Evolutionary conservation across 1,139 yeast species (phyloP), one percentile per base, ranked within the genome.

Genomic region (Pichia sp.): DNA sequence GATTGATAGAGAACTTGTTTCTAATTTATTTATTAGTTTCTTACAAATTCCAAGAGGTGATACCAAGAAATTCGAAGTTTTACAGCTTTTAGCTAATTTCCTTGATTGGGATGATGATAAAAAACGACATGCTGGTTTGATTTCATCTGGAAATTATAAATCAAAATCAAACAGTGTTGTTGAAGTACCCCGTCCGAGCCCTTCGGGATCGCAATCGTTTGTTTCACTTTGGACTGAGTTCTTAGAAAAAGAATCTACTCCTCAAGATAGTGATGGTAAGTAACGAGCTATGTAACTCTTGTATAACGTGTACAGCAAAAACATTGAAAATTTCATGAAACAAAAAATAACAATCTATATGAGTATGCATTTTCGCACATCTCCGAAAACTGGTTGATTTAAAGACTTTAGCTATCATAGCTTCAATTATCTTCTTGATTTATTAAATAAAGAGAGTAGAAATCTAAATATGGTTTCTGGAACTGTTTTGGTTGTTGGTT

Each of bases 31-130:
- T 45, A 77, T 94, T 24, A 87, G 95, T 44, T 92, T 90, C 67
- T 74, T 92, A 18, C 85, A 84, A 44, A 74, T 92, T 36, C 97
- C 96, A 8, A 73, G 98, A 53, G 96, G 95, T 1, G 99, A 92
- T 63, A 78, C 96, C 15, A 92, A 90, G 66, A 88, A 92, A 65
- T 92, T 85, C 62, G 97, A 92, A 69, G 95, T 94, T 5, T 73
- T 92, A 48, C 88, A 82, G 62, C 74, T 92, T 50, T 83, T 92
- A 40, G 77, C 96, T 26, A 87, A 87, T 51, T 82, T 85, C 58
- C 70, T 92, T 51, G 83, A 79, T 50, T 92, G 98, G 98, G 92
- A 85, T 63, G 94, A 87, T 43, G 80, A 79, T 39, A 84, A 88
- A 61, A 82, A 79, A 57, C 73, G 82, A 30, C 89, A 84, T 53